These are phyloP conservation scores for Penicillium sp. DNA, from an alignment of 2,329 filamentous ascomycete species.

Conservation along the genomic window DNA sequence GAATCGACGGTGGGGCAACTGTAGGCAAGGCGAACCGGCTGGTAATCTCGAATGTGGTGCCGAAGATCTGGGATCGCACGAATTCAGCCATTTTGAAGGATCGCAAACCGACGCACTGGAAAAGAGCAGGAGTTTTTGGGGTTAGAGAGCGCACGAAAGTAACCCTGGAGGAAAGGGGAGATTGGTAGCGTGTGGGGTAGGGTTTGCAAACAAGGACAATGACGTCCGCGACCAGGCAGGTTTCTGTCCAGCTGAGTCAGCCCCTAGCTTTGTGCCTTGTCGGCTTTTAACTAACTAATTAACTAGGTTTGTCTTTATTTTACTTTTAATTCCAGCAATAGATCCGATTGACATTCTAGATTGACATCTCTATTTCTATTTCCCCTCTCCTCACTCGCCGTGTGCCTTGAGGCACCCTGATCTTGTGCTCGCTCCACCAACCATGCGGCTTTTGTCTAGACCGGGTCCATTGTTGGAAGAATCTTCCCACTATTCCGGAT, in stretches of 20 bases:
- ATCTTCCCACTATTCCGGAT: neutral
- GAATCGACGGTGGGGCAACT: neutral
- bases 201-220: constrained; percentile 22
- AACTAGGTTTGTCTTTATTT: neutral
- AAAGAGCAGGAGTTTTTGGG: constrained; percentile 1
- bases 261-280: neutral
- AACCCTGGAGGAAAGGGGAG: neutral
- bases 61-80: constrained; percentile 97
- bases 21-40: constrained; percentile 63
- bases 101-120: neutral
- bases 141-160: neutral
- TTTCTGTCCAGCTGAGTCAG: constrained; percentile 21
- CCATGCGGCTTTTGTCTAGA: constrained; percentile 9
- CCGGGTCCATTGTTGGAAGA: constrained; percentile 8
- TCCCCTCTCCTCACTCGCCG: neutral
- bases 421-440: neutral
- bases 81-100: constrained; percentile 86
- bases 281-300: no score
- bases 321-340: neutral
- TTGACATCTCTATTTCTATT: neutral
- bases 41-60: constrained; percentile 99
- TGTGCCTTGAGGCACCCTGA: neutral
- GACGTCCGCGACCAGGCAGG: constrained; percentile 29
- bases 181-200: constrained; percentile 28
- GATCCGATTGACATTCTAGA: no score